Evolutionary conservation across 108 stramenopile species (phyloP), one percentile per base, ranked within the genome.

Genomic region (Aurantiochytrium sp.): DNA sequence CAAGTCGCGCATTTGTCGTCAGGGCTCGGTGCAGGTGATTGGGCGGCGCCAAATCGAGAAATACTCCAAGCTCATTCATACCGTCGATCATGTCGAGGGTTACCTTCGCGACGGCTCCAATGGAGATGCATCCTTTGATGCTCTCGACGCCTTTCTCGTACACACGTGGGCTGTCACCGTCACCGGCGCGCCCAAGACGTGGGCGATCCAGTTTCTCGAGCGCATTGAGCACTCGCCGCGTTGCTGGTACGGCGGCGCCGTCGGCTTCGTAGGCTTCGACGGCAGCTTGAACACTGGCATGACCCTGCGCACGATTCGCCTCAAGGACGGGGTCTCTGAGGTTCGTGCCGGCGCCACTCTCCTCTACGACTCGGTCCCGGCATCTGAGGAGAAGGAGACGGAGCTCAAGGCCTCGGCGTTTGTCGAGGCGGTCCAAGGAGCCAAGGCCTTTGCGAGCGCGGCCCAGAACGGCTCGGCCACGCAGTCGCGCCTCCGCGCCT

Each of bases 141-240:
- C 98, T 21, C 93, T 99, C 45, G 98, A 99, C 93, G 98, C 98
- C 60, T 99, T 99, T 88, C 92, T 99, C 58, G 97, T 97, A 73
- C 97, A 99, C 92, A 99, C 98, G 49, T 99, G 98, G 98, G 97
- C 97, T 49, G 98, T 99, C 16, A 99, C 98, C 44, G 98, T 99
- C n/a, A 98, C 97, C 44, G 98, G 98, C 87, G 97, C 97, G 51
- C 98, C 98, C 16, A 99, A 99, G 92, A 97, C 96, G 47, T 99
- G 98, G 98, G 98, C 98, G 12, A 98, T 97, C 89, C 97, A 97
- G 89, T 99, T 99, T 87, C 95, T 99, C 35, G 98, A 99, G 91
- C 96, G 97, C 89, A 96, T 93, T 44, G 98, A 99, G 91, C 95
- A 96, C 59, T 96, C 97, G 5, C 96, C 97, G 21, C 93, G 98